Percentiles rank a stretch among this genome's conserved stretches.
phyloP scores from a whole-genome alignment of 2,329 filamentous ascomycete genomes.

The Claviceps cyperi region DNA sequence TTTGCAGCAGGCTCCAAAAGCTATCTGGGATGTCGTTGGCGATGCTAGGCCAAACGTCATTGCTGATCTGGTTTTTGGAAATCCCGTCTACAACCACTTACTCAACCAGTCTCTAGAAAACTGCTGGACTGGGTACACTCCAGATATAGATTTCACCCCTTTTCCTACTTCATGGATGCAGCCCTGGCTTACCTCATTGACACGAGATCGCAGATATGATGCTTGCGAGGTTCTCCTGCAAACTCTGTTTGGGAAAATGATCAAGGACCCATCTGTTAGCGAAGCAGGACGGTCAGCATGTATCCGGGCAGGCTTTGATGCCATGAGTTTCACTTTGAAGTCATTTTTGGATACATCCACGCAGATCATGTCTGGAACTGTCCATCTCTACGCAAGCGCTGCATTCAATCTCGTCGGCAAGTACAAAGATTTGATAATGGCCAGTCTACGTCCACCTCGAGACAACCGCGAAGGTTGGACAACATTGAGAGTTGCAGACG shows the following conservation, averaged over 20 bases:
- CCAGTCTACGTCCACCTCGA: constrained; percentile 16
- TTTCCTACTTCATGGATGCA: constrained; percentile 66
- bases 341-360: constrained; percentile 36
- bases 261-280: constrained; percentile 37
- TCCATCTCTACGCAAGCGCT: constrained; percentile 47
- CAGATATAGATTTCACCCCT: constrained; percentile 33
- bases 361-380: constrained; percentile 33
- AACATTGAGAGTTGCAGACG: constrained; percentile 26
- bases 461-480: constrained; percentile 21
- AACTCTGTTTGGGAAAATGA: constrained; percentile 55
- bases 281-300: constrained; percentile 45
- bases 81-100: constrained; percentile 48
- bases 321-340: constrained; percentile 40
- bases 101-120: constrained; percentile 44
- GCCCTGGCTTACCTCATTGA: constrained; percentile 64
- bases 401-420: constrained; percentile 51
- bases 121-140: constrained; percentile 25
- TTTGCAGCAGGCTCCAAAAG: constrained; percentile 58
- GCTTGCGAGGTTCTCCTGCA: constrained; percentile 67
- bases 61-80: constrained; percentile 70
- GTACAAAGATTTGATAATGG: constrained; percentile 44
- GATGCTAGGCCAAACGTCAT: constrained; percentile 67
- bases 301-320: constrained; percentile 48
- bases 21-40: constrained; percentile 81
- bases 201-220: constrained; percentile 59